Percentiles rank a stretch among this genome's conserved stretches.
These are phyloP conservation scores for Colletotrichum horii DNA, from an alignment of 2,329 filamentous ascomycete genomes.

Conservation along the genomic window DNA sequence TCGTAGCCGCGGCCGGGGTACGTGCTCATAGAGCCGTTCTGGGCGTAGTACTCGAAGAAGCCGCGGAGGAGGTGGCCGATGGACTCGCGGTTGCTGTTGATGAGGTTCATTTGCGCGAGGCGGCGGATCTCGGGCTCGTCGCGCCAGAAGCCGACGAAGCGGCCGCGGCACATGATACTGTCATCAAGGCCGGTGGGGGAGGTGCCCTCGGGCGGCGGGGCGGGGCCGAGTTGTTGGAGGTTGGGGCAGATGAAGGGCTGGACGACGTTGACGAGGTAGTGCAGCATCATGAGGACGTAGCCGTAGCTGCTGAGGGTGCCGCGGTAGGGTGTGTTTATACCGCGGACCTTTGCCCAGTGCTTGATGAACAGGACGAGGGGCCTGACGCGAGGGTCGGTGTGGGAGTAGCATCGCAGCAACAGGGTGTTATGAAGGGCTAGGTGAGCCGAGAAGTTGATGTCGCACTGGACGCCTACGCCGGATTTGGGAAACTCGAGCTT, in stretches of 20 bases:
- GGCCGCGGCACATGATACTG: slow-evolving; percentile 62
- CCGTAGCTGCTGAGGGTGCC: slow-evolving; percentile 90
- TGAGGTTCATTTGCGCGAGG: slow-evolving; percentile 60
- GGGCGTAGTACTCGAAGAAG: slow-evolving; percentile 88
- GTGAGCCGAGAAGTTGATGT: slow-evolving; percentile 90
- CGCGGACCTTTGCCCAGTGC: slow-evolving; percentile 84
- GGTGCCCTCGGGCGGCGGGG: slow-evolving; percentile 36
- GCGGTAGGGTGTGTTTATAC: slow-evolving; percentile 85
- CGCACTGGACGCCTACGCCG: slow-evolving; percentile 83
- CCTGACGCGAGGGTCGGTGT: slow-evolving; percentile 77
- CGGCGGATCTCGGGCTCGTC: slow-evolving; percentile 72
- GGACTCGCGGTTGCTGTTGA: slow-evolving; percentile 73
- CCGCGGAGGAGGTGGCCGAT: slow-evolving; percentile 76
- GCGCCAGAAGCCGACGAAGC: slow-evolving; percentile 78
- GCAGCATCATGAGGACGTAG: slow-evolving; percentile 90
- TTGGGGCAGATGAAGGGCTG: slow-evolving; percentile 85
- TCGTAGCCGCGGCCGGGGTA: slow-evolving; percentile 67
- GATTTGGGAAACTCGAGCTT: slow-evolving; percentile 78
- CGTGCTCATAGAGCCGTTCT: slow-evolving; percentile 58
- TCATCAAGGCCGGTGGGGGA: slow-evolving; percentile 39
- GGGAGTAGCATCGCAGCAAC: slow-evolving; percentile 82
- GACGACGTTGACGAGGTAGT: slow-evolving; percentile 85
- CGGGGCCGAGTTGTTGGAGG: slow-evolving; percentile 66
- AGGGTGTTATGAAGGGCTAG: slow-evolving; percentile 84
- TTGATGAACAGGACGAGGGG: slow-evolving; percentile 87